Evolutionary conservation across 257 asterid genomes (phyloP).

Genomic region (Solanum sejunctum): DNA sequence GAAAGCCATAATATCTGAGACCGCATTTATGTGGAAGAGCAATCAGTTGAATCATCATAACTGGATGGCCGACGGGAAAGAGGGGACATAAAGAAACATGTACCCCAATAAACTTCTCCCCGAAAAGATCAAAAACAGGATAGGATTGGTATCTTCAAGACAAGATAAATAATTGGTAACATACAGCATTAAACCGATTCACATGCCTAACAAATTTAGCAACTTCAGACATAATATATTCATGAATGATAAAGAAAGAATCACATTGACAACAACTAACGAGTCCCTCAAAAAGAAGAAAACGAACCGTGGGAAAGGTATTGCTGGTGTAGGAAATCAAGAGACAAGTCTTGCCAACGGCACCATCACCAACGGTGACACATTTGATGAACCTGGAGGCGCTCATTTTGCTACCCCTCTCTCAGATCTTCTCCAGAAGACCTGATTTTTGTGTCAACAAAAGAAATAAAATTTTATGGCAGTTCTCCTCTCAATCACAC

Average conservation of each 20-base stretch:
- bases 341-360: constrained; percentile 10
- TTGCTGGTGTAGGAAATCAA: constrained; percentile 10
- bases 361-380: constrained; percentile 9
- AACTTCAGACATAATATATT: neutral
- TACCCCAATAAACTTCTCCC: neutral
- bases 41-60: neutral
- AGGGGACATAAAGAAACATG: neutral
- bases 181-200: neutral
- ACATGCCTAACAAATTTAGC: neutral
- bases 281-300: neutral
- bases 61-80: neutral
- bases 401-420: neutral
- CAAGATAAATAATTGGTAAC: neutral
- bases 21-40: neutral
- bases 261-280: too few relatives aligned
- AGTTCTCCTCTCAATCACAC: neutral
- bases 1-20: neutral
- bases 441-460: neutral
- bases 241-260: neutral
- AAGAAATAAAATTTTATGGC: neutral
- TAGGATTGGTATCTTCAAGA: neutral
- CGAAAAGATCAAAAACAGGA: neutral
- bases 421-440: constrained; percentile 7
- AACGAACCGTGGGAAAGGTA: constrained; percentile 8
- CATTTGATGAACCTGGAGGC: constrained; percentile 7